Evolutionary conservation across 257 asterid species (phyloP).

Genomic region (Striga asiatica): DNA sequence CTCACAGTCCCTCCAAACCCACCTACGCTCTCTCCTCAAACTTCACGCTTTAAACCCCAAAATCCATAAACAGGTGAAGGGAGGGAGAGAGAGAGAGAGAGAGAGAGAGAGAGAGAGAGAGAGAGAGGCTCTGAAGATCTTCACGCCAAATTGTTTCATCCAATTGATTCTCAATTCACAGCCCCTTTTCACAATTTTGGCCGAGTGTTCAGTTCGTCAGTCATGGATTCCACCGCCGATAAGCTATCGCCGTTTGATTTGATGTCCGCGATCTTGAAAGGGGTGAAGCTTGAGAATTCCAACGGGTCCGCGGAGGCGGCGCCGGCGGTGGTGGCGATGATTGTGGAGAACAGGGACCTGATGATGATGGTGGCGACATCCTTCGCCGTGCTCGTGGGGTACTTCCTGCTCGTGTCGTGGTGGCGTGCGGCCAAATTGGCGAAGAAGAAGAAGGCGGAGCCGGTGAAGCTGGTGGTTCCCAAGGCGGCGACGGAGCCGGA

Average conservation of each 20-base stretch:
- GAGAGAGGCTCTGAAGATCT: slow-evolving; percentile 22
- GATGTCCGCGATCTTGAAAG: slow-evolving; percentile 66
- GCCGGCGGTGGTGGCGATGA: slow-evolving; percentile 46
- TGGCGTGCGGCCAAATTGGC: slow-evolving; percentile 59
- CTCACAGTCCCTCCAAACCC: slow-evolving; percentile 35
- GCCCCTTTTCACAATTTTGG: not conserved
- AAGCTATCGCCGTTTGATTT: slow-evolving; percentile 79
- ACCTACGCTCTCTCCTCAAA: slow-evolving; percentile 18
- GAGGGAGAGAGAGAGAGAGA: too few species aligned
- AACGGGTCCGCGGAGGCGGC: slow-evolving; percentile 48
- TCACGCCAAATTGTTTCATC: not conserved
- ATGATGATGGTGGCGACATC: slow-evolving; percentile 70
- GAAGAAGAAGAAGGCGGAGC: slow-evolving; percentile 37
- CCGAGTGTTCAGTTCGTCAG: not conserved
- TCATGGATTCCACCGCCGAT: slow-evolving; percentile 53
- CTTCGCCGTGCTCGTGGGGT: slow-evolving; percentile 64
- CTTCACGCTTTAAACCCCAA: slow-evolving; percentile 1
- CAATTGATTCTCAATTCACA: not conserved
- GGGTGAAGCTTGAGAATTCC: slow-evolving; percentile 47
- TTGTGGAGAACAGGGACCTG: slow-evolving; percentile 68
- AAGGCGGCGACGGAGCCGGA: slow-evolving; percentile 44
- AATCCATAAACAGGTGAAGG: not conserved
- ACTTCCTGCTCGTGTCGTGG: slow-evolving; percentile 50
- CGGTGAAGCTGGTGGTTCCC: slow-evolving; percentile 34
- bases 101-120: too few species aligned